These are phyloP conservation scores for Hemisphaericaspora lyxosophila DNA, from an alignment of 1,139 yeast species.

Conservation along the genomic window DNA sequence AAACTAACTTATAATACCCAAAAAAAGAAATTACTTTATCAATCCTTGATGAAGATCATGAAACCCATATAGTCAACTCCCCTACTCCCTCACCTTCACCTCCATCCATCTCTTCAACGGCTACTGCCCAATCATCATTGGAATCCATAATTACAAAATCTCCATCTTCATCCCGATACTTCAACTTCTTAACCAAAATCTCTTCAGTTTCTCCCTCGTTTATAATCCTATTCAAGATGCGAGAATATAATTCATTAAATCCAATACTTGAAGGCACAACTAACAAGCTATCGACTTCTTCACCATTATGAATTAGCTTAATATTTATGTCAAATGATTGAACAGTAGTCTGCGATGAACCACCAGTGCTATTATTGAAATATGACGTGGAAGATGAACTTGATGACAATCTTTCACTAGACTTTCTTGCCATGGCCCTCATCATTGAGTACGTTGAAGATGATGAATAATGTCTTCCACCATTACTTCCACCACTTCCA, in stretches of 20 bases:
- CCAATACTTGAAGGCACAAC: conserved; percentile 45
- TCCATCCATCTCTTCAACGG: conserved; percentile 41
- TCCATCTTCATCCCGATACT: conserved; percentile 93
- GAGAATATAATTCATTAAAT: conserved; percentile 48
- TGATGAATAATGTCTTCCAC: conserved; percentile 44
- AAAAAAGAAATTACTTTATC: neutral
- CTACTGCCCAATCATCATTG: conserved; percentile 70
- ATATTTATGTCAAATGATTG: conserved; percentile 30
- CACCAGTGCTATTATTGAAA: conserved; percentile 10
- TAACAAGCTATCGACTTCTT: conserved; percentile 33
- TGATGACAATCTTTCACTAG: conserved; percentile 13
- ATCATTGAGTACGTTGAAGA: conserved; percentile 50
- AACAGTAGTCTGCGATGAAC: conserved; percentile 4
- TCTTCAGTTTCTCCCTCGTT: conserved; percentile 35
- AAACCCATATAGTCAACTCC: conserved; percentile 43
- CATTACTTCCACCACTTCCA: neutral
- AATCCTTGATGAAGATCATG: conserved; percentile 16
- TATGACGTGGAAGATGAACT: conserved; percentile 17
- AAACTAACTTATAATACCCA: neutral
- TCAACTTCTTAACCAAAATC: conserved; percentile 51
- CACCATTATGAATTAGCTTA: conserved; percentile 52
- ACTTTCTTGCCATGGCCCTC: conserved; percentile 29
- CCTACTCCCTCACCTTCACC: conserved; percentile 30
- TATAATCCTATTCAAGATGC: conserved; percentile 37
- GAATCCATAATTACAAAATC: conserved; percentile 86